Conservation (phyloP, 2,329 filamentous ascomycete genomes). For the Calonectria pteridis region DNA sequence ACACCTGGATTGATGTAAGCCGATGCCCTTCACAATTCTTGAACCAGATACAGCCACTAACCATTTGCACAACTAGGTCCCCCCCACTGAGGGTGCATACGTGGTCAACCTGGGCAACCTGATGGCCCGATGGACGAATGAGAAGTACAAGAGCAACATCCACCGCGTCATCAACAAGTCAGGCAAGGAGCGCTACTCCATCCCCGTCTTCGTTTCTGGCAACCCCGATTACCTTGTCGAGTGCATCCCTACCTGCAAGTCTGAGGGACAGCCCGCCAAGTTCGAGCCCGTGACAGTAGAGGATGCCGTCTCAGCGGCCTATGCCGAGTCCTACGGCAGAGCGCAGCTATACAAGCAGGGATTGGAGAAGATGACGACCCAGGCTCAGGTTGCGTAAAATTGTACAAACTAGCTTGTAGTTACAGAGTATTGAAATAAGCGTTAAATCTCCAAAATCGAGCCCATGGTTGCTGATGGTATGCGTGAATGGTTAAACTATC, state of each 20-base stretch:
- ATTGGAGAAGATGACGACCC: constrained; percentile 27
- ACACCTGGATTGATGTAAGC: constrained; percentile 57
- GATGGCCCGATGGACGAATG: constrained; percentile 63
- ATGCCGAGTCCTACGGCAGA: constrained; percentile 50
- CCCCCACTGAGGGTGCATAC: constrained; percentile 58
- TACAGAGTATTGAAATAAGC: background rate
- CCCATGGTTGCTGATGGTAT: background rate
- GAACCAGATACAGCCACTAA: background rate
- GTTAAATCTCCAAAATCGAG: background rate
- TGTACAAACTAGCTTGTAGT: background rate
- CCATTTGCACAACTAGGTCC: constrained; percentile 45
- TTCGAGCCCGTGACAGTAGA: constrained; percentile 50
- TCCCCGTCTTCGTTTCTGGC: constrained; percentile 69
- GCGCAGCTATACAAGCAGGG: constrained; percentile 50
- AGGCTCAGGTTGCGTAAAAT: constrained; percentile 18
- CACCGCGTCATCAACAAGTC: constrained; percentile 69
- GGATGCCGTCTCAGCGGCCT: constrained; percentile 48
- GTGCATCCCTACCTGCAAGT: constrained; percentile 49
- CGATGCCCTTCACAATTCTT: background rate
- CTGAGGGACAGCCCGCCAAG: constrained; percentile 40
- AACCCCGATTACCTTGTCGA: constrained; percentile 59
- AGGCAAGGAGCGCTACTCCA: constrained; percentile 63
- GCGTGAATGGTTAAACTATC: background rate
- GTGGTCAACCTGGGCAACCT: constrained; percentile 67
- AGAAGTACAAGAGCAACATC: constrained; percentile 64